Percentiles rank a stretch among this genome's conserved stretches.
Conservation (phyloP, 257 asterid genomes). For the Parsonsia alboflavescens region DNA sequence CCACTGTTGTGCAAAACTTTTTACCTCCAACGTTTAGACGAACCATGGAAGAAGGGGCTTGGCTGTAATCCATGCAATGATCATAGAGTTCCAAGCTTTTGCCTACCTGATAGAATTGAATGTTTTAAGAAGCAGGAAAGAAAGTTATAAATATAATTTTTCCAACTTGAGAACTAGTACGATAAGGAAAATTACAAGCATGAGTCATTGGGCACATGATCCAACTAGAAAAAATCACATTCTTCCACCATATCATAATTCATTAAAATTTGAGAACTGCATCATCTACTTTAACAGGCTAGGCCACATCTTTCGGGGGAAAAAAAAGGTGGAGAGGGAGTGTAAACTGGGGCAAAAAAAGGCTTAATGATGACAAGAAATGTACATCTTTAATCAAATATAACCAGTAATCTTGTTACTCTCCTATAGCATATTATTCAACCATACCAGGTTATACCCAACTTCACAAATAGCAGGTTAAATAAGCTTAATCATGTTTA, state of each 20-base stretch:
- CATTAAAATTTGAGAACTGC: not conserved
- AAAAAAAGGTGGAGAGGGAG: no score
- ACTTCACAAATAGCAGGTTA: not conserved
- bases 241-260: not conserved
- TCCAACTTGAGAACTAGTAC: not conserved
- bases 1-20: constrained; percentile 77
- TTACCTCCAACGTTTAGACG: constrained; percentile 82
- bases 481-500: not conserved
- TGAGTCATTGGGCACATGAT: not conserved
- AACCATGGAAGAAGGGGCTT: constrained; percentile 38
- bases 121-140: not conserved
- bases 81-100: not conserved
- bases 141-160: not conserved
- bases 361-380: no score
- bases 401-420: no score
- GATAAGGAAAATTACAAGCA: not conserved
- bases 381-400: no score
- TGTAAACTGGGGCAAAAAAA: no score
- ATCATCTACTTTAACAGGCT: not conserved
- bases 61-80: constrained; percentile 25
- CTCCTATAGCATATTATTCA: not conserved
- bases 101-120: not conserved
- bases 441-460: not conserved
- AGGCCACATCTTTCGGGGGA: not conserved
- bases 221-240: not conserved